Conservation (phyloP, 2,329 filamentous ascomycete genomes). For the Gaeumannomyces sp. region DNA sequence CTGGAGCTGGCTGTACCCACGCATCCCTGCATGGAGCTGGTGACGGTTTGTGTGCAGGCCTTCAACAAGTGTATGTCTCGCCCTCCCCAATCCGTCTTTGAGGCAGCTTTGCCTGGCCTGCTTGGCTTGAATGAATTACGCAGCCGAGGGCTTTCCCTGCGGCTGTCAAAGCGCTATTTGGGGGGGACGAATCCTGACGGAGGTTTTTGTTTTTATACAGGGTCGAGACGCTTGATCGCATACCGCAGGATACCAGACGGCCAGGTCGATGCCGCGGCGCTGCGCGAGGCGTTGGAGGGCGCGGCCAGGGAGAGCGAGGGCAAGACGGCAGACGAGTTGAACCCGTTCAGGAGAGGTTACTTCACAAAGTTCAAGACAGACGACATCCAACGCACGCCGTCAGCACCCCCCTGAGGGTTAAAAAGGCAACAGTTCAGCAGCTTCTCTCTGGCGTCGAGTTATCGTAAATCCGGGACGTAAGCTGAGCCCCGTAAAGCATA, state of each 20-base stretch:
- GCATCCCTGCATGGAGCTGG: constrained; percentile 68
- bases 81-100: constrained; percentile 10
- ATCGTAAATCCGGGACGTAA: no score
- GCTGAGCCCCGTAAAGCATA: no score
- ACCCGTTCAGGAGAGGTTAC: constrained; percentile 54
- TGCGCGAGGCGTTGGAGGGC: constrained; percentile 25
- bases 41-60: constrained; percentile 72
- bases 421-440: no score
- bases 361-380: constrained; percentile 39
- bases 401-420: background rate
- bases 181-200: no score
- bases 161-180: no score
- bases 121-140: background rate
- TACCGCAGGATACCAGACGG: constrained; percentile 66
- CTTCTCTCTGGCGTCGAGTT: no score
- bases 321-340: constrained; percentile 51
- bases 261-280: constrained; percentile 40
- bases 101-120: background rate
- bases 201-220: constrained; percentile 32
- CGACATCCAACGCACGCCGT: background rate
- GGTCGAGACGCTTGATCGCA: constrained; percentile 84
- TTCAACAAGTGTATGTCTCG: constrained; percentile 73
- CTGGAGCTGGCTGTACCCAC: constrained; percentile 70
- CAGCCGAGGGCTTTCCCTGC: no score
- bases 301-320: constrained; percentile 30